A percentile compares a stretch with the other conserved stretches of the same genome.
These are phyloP conservation scores for Plasmodium blacklocki DNA, from an alignment of 169 alveolate species.

Conservation along the genomic window DNA sequence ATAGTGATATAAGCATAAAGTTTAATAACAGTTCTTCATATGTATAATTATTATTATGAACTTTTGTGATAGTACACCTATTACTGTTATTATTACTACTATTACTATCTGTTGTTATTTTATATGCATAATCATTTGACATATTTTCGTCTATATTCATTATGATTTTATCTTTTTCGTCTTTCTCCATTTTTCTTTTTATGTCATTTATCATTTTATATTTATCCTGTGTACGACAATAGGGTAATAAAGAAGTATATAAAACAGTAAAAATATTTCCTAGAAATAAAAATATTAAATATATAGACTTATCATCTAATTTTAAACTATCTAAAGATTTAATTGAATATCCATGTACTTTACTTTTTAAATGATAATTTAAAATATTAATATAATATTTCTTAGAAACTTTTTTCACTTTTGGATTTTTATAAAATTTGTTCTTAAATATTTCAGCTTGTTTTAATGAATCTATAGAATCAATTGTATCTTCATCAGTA, in stretches of 20 bases:
- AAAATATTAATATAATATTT: slow-evolving; percentile 54
- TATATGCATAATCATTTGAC: background rate
- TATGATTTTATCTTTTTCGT: background rate
- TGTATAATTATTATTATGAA: background rate
- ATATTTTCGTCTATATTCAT: background rate
- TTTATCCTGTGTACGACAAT: background rate
- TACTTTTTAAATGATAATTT: slow-evolving; percentile 49
- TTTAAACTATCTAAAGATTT: slow-evolving; percentile 27
- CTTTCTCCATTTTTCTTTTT: background rate
- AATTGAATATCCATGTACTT: slow-evolving; percentile 29
- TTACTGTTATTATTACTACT: too few relatives aligned
- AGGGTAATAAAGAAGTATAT: slow-evolving; percentile 29
- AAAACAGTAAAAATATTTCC: slow-evolving; percentile 49
- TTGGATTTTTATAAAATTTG: slow-evolving; percentile 21
- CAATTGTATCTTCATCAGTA: slow-evolving; percentile 20
- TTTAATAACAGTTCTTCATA: slow-evolving; percentile 17
- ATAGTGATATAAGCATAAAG: slow-evolving; percentile 49
- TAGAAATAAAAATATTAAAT: slow-evolving; percentile 58
- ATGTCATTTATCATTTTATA: background rate
- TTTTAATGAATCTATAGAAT: background rate
- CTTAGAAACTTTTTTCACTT: slow-evolving; percentile 36
- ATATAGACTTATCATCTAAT: slow-evolving; percentile 43
- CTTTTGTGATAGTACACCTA: background rate
- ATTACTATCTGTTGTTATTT: too few relatives aligned
- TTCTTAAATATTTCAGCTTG: slow-evolving; percentile 17